A percentile compares a stretch with the other conserved stretches of the same genome.
These are phyloP conservation scores for Hypomontagnella submonticulosa DNA, from an alignment of 495 filamentous ascomycete genomes.

Conservation along the genomic window DNA sequence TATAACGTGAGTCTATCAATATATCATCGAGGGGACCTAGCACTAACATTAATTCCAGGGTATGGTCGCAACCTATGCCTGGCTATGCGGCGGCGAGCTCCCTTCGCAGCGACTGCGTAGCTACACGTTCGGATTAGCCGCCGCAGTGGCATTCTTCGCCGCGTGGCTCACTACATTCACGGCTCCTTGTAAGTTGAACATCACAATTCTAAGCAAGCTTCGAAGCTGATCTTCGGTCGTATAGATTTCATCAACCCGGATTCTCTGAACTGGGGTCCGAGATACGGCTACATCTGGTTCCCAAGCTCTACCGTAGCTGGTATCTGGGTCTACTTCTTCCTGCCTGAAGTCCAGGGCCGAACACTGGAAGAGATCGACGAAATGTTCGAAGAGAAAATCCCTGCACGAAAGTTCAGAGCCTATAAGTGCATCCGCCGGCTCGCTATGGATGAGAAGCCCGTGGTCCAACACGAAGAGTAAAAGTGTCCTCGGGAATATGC, in stretches of 20 bases:
- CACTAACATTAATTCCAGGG: conserved; percentile 43
- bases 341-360: conserved; percentile 60
- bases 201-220: background rate
- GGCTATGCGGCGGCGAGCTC: conserved; percentile 62
- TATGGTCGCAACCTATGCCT: conserved; percentile 59
- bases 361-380: conserved; percentile 61
- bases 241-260: conserved; percentile 63
- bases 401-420: conserved; percentile 53
- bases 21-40: conserved; percentile 29
- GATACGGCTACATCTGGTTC: conserved; percentile 60
- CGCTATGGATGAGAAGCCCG: conserved; percentile 25
- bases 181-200: conserved; percentile 51
- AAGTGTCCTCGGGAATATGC: background rate
- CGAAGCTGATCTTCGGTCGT: background rate
- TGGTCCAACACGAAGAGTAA: conserved; percentile 33
- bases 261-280: conserved; percentile 61
- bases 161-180: conserved; percentile 63
- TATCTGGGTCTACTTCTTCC: conserved; percentile 57
- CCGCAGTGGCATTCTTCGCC: conserved; percentile 55
- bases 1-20: conserved; percentile 54
- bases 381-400: conserved; percentile 56
- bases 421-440: conserved; percentile 48
- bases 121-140: conserved; percentile 59
- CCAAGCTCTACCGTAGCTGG: conserved; percentile 53
- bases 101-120: conserved; percentile 56